Evolutionary conservation across 257 asterid genomes (phyloP), one percentile per base, ranked within the genome.

Genomic region (Solanum boliviense): DNA sequence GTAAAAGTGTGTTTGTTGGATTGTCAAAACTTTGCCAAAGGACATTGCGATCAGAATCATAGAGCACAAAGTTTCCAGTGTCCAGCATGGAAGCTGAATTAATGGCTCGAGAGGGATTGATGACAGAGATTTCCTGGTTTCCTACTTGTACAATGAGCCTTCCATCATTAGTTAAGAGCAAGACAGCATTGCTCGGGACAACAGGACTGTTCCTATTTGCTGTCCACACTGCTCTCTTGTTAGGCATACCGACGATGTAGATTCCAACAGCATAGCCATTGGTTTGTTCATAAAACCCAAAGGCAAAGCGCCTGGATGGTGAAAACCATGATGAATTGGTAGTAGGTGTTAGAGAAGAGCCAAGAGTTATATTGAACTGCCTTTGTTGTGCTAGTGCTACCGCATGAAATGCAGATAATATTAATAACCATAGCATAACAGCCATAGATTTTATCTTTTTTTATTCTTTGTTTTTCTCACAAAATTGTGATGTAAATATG

Each of bases 21-120:
- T 88, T 2, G 21, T 90, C 94, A 34, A 91, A 92, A 90, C 95
- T 94, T 90, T 90, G 94, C 98, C 98, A 93, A 1, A 85, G 79
- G n/a, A 90, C 44, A 21, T 31, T 58, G 3, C 52, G 41, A n/a
- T 31, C 36, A 5, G 89, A 84, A 82, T 79, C 15, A 46, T 92
- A 93, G 25, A 94, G 87, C 46, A 92, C 95, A 27, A 93, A 92
- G 88, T 94, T 93, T 1, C 96, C 98, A 20, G 68, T 89, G 75
- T 94, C 92, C 8, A 87, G 91, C 92, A 94, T 90, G 10, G 93
- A 88, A 44, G 93, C 95, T 3, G 75, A 71, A 4, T 89, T 78
- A 21, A 91, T 87, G 4, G 90, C 11, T 29, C 11, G 74, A 13
- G 85, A 3, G 13, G 84, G 36, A 68, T 8, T 46, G 9, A 20